Evolutionary conservation across 225 moss, liverwort and hornwort species (phyloP).

Genomic region (Lunularia cruciata): DNA sequence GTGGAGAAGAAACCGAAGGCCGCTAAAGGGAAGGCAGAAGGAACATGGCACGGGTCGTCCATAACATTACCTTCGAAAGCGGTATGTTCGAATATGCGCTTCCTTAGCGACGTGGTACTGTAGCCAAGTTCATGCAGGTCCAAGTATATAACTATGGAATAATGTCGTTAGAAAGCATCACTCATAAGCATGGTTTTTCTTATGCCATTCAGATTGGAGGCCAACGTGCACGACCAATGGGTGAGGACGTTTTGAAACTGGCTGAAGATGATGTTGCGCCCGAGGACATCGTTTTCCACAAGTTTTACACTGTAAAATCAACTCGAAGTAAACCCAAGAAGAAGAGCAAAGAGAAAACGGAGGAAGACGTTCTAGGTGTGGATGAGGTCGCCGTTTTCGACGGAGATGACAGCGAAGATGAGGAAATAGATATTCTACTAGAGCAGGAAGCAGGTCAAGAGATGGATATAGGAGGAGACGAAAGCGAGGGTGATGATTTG

Average conservation of each 20-base stretch:
- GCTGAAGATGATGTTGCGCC: constrained; percentile 92
- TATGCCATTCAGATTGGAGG: constrained; percentile 20
- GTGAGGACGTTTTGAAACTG: constrained; percentile 72
- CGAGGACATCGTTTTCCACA: constrained; percentile 92
- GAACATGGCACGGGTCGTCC: constrained; percentile 62
- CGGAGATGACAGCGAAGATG: constrained; percentile 48
- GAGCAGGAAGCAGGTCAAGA: constrained; percentile 43
- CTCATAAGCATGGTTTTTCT: neutral
- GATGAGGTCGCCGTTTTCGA: constrained; percentile 37
- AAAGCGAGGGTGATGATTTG: constrained; percentile 42
- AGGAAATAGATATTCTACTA: constrained; percentile 42
- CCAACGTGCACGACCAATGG: constrained; percentile 51
- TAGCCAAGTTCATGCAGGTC: too few relatives aligned
- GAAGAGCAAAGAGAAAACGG: constrained; percentile 49
- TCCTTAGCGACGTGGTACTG: too few relatives aligned
- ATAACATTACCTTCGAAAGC: constrained; percentile 64
- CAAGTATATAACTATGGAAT: too few relatives aligned
- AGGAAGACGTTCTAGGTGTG: constrained; percentile 68
- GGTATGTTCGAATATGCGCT: constrained; percentile 37
- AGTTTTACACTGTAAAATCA: constrained; percentile 77
- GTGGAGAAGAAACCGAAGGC: constrained; percentile 90
- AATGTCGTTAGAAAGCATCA: too few relatives aligned
- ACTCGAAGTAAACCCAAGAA: constrained; percentile 53
- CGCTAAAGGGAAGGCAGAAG: constrained; percentile 57
- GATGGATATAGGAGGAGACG: constrained; percentile 34